Evolutionary conservation across 768 basidiomycete genomes (phyloP), one percentile per base, ranked within the genome.

Genomic region (Podaxis sp.): DNA sequence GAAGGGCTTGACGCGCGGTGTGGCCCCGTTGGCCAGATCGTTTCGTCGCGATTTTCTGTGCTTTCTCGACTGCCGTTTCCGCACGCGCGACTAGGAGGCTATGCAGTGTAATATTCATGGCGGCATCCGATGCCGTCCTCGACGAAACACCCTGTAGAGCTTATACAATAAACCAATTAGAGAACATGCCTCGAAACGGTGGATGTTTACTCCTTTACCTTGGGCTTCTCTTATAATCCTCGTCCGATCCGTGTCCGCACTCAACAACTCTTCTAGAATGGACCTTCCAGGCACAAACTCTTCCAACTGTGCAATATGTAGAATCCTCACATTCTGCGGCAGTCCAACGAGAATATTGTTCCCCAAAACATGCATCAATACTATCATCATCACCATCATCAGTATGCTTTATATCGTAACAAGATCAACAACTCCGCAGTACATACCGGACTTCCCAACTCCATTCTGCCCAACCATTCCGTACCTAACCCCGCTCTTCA

Each of bases 381-480:
- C 73, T 75, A 24, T 1, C 3, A 46, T 20, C 37, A n/a, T n/a
- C 53, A 12, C 13, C 7, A 30, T 26, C 15, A 36, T 44, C 46
- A 49, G 12, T 20, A 33, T 4, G 36, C 6, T 46, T 4, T 20
- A 48, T 11, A 17, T n/a, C 20, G 17, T 15, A 50, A 60, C 2
- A 13, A 22, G 15, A 62, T 24, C 4, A 49, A 24, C 40, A 12
- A 58, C 38, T 22, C 20, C 30, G 64, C 66, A n/a, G 5, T 15
- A 66, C 69, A 50, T 53, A 80, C 78, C 81, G 13, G 81, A 82
- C 67, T 86, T 86, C 10, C 84, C 85, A 17, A 78, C 76, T 2
- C 85, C 85, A 68, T 85, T 84, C 58, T 84, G 75, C 13, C 85
- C 87, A 6, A 86, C 75, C 58, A 89, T 76, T 30, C 78, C 82